phyloP scores from a whole-genome alignment of 2,329 filamentous ascomycete species.

The Colletotrichum sp. region DNA sequence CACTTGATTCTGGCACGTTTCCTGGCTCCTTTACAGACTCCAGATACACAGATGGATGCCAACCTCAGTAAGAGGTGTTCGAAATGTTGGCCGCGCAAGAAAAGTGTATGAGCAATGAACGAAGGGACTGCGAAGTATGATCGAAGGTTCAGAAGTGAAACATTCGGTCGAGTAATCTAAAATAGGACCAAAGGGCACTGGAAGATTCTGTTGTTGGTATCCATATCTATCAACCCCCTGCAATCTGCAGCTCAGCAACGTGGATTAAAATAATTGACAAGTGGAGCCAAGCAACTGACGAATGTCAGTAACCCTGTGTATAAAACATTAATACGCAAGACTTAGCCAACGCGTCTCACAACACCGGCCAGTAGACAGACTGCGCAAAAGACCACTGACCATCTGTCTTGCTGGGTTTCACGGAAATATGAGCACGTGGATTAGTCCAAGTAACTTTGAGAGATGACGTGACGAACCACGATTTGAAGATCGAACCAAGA shows the following conservation, averaged over 20 bases:
- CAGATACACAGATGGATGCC: neutral
- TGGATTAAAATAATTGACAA: neutral
- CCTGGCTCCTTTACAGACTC: neutral
- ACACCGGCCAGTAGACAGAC: neutral
- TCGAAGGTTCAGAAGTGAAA: neutral
- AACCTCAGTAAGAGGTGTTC: neutral
- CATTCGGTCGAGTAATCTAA: neutral
- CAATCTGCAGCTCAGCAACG: neutral
- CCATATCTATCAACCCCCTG: neutral
- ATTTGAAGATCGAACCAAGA: neutral
- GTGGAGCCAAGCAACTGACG: neutral
- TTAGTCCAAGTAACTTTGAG: neutral
- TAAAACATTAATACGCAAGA: neutral
- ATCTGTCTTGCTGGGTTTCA: neutral
- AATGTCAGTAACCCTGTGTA: neutral
- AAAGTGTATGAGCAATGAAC: rapidly evolving
- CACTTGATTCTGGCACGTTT: neutral
- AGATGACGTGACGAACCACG: neutral
- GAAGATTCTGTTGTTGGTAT: neutral
- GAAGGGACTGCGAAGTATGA: neutral
- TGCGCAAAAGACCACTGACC: neutral
- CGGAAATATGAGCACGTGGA: neutral
- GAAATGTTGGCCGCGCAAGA: neutral
- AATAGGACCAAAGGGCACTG: neutral
- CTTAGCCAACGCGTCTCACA: neutral